Conservation (phyloP, 768 basidiomycete genomes). For the Gloeostereum incarnatum region DNA sequence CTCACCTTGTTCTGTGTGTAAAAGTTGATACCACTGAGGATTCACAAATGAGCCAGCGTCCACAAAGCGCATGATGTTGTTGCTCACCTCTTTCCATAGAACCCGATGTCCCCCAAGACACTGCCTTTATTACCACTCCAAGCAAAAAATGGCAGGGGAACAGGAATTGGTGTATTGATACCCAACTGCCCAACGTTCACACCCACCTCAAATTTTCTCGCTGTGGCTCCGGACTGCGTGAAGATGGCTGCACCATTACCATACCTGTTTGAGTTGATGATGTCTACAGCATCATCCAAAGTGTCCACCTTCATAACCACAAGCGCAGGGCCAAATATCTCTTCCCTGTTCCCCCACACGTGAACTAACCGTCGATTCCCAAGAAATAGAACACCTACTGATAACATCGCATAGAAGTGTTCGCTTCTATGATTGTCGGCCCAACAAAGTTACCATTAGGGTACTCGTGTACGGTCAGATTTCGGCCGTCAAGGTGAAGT, state of each 20-base stretch:
- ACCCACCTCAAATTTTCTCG: slow-evolving; percentile 82
- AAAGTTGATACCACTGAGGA: slow-evolving; percentile 76
- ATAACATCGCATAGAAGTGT: slow-evolving; percentile 82
- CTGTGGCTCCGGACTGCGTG: slow-evolving; percentile 92
- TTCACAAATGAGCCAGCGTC: slow-evolving; percentile 3
- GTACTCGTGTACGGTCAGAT: slow-evolving; percentile 57
- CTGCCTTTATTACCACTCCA: slow-evolving; percentile 77
- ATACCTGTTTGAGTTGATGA: slow-evolving; percentile 86
- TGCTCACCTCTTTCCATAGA: slow-evolving; percentile 79
- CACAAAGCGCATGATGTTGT: neutral
- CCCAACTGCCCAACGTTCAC: slow-evolving; percentile 92
- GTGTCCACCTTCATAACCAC: slow-evolving; percentile 70
- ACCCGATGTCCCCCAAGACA: slow-evolving; percentile 77
- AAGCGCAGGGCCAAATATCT: slow-evolving; percentile 93
- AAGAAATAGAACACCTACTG: slow-evolving; percentile 37
- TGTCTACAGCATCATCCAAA: slow-evolving; percentile 81
- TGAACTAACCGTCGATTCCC: slow-evolving; percentile 2
- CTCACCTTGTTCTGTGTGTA: slow-evolving; percentile 89
- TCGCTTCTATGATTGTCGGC: slow-evolving; percentile 81
- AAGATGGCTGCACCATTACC: slow-evolving; percentile 96
- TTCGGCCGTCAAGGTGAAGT: slow-evolving; percentile 81
- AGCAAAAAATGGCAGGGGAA: slow-evolving; percentile 47
- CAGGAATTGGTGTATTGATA: slow-evolving; percentile 88
- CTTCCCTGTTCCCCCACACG: slow-evolving; percentile 45
- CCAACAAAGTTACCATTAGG: slow-evolving; percentile 91